Conservation (phyloP, 2,329 filamentous ascomycete genomes). For the Penicillium sp. region DNA sequence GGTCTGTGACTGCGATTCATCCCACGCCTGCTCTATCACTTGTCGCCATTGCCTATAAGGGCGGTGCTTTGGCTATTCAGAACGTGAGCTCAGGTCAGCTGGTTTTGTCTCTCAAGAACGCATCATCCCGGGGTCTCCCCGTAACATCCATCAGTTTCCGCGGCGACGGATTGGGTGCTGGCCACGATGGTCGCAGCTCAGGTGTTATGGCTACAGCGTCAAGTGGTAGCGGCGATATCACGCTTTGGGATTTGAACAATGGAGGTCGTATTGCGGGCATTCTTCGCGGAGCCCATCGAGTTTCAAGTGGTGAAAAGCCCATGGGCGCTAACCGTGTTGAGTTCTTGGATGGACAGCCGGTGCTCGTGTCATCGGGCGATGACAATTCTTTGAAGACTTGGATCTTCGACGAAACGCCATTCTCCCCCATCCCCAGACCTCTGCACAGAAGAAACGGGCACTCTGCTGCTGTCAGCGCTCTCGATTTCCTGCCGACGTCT, state of each 20-base stretch:
- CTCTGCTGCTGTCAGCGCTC: slow-evolving; percentile 75
- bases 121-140: slow-evolving; percentile 57
- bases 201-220: slow-evolving; percentile 95
- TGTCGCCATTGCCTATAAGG: slow-evolving; percentile 81
- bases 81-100: slow-evolving; percentile 76
- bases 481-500: slow-evolving; percentile 81
- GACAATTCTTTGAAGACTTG: slow-evolving; percentile 95
- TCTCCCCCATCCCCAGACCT: slow-evolving; percentile 79
- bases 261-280: slow-evolving; percentile 84
- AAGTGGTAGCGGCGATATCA: slow-evolving; percentile 76
- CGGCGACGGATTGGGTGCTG: slow-evolving; percentile 82
- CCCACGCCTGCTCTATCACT: slow-evolving; percentile 80
- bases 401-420: slow-evolving; percentile 92
- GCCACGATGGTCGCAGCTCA: slow-evolving; percentile 76
- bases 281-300: slow-evolving; percentile 79
- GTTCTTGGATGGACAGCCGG: slow-evolving; percentile 83
- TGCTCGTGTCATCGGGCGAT: slow-evolving; percentile 82
- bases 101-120: slow-evolving; percentile 66
- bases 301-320: slow-evolving; percentile 56
- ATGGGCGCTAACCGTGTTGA: slow-evolving; percentile 79
- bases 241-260: slow-evolving; percentile 92
- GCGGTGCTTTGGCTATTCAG: slow-evolving; percentile 74
- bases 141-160: slow-evolving; percentile 86
- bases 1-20: slow-evolving; percentile 81
- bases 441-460: slow-evolving; percentile 86